These are phyloP conservation scores for Colletotrichum endophyticum DNA, from an alignment of 2,329 filamentous ascomycete genomes.

Conservation along the genomic window DNA sequence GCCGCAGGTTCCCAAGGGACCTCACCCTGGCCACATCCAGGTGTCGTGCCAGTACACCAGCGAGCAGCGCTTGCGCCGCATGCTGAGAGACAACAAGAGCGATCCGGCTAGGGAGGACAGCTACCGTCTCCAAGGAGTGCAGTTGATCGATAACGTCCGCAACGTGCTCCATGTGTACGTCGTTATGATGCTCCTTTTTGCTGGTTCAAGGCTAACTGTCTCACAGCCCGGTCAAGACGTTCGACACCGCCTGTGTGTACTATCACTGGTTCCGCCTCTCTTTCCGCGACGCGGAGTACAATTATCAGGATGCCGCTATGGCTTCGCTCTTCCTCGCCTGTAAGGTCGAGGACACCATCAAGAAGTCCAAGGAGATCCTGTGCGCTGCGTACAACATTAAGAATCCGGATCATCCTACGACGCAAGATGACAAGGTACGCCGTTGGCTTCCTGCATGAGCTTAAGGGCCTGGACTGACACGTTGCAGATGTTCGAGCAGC, in stretches of 20 bases:
- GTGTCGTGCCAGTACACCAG: slow-evolving; percentile 75
- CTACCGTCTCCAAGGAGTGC: slow-evolving; percentile 82
- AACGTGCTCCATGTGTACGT: slow-evolving; percentile 78
- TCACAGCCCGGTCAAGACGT: slow-evolving; percentile 82
- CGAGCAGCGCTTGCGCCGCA: slow-evolving; percentile 78
- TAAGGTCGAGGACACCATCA: slow-evolving; percentile 97
- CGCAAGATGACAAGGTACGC: slow-evolving; percentile 82
- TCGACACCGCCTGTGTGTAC: slow-evolving; percentile 88
- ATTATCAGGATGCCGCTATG: slow-evolving; percentile 83
- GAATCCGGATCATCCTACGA: slow-evolving; percentile 67
- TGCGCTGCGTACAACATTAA: slow-evolving; percentile 90
- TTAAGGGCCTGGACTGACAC: neutral
- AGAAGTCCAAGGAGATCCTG: slow-evolving; percentile 93
- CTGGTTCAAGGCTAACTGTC: slow-evolving; percentile 7
- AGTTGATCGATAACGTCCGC: slow-evolving; percentile 86
- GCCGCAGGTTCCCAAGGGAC: slow-evolving; percentile 33
- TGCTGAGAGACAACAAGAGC: slow-evolving; percentile 71
- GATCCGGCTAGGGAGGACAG: slow-evolving; percentile 81
- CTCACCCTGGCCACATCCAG: slow-evolving; percentile 53
- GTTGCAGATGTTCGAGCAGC: slow-evolving; percentile 75
- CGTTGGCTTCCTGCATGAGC: neutral
- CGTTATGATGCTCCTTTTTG: neutral
- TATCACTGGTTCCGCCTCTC: slow-evolving; percentile 92
- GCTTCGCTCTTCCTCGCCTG: slow-evolving; percentile 91
- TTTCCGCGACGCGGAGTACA: slow-evolving; percentile 86